A percentile compares a stretch with the other conserved stretches of the same genome.
Evolutionary conservation across 164 flowering plant genomes (phyloP).

Genomic region (Vitis rupestris): DNA sequence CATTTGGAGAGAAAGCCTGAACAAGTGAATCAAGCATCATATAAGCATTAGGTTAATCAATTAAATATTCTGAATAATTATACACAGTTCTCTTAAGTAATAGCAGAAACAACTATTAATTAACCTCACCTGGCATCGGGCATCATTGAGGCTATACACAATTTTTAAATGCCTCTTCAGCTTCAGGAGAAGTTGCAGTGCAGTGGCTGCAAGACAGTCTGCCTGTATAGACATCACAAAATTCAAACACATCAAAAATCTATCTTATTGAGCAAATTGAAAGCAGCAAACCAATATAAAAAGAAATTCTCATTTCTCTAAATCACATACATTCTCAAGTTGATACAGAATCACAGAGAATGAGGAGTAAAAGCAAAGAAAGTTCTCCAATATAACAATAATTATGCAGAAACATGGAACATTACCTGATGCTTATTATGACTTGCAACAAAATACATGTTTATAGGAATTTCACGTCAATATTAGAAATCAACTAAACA

Average conservation of each 20-base stretch:
- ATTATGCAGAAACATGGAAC: too few relatives aligned
- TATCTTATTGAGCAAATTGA: neutral
- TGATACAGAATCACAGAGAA: neutral
- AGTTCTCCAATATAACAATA: too few relatives aligned
- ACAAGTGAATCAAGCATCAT: neutral
- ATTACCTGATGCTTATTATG: too few relatives aligned
- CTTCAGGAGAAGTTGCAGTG: slow-evolving; percentile 83
- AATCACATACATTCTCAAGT: neutral
- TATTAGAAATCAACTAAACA: too few relatives aligned
- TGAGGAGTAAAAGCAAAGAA: neutral
- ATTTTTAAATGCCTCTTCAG: slow-evolving; percentile 88
- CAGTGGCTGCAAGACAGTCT: slow-evolving; percentile 71
- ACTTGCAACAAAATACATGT: too few relatives aligned
- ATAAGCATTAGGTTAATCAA: neutral
- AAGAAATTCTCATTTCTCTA: neutral
- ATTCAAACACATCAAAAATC: neutral
- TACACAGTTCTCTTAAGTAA: neutral
- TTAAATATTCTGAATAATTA: neutral
- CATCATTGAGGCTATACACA: slow-evolving; percentile 73
- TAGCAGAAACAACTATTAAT: neutral
- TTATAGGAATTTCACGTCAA: too few relatives aligned
- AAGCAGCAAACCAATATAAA: neutral
- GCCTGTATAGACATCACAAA: slow-evolving; percentile 45
- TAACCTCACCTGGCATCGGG: slow-evolving; percentile 77
- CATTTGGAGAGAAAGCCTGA: slow-evolving; percentile 84